Evolutionary conservation across 768 basidiomycete genomes (phyloP), one percentile per base, ranked within the genome.

Genomic region (Termitomyces sp.): DNA sequence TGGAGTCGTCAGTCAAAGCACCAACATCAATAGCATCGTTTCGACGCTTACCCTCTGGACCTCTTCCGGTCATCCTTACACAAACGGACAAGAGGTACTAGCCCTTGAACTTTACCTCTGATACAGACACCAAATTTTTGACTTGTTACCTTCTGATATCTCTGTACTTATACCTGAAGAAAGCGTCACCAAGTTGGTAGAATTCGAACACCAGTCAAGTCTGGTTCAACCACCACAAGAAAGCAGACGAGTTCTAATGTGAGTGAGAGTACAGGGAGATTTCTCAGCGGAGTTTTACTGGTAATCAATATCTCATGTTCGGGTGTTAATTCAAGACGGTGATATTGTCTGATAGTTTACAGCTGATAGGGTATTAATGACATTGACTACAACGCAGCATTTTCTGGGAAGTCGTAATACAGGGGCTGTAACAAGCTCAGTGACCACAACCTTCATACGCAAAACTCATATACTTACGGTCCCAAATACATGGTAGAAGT

Each of bases 401-500:
- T 73, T 32, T 78, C 72, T 2, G 82, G 82, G 27, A 83, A 72
- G 52, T 72, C 73, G 64, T 83, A 83, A 65, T 82, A 83, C 67
- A 83, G 60, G n/a, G 82, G 82, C 78, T 82, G 56, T 37, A 65
- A 56, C 33, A 36, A 8, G 43, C 46, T 52, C 20, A 43, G 51
- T 59, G 37, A 39, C 20, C 36, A 49, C 9, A 45, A 42, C 37
- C 30, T 42, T 46, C 14, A 27, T 5, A 44, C 8, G 7, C 20
- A 51, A 48, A 53, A 48, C 8, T 22, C 14, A 37, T 50, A 16
- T 14, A 71, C 85, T 62, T 62, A 89, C 87, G 47, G 87, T 87
- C 36, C 81, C 71, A 66, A 90, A 91, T 14, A 91, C 89, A 73
- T 91, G 88, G 64, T 92, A 91, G 60, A 75, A 84, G 67, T 91